A percentile compares a stretch with the other conserved stretches of the same genome.
Evolutionary conservation across 1,139 yeast genomes (phyloP).

Genomic region (Yamadazyma triangularis): DNA sequence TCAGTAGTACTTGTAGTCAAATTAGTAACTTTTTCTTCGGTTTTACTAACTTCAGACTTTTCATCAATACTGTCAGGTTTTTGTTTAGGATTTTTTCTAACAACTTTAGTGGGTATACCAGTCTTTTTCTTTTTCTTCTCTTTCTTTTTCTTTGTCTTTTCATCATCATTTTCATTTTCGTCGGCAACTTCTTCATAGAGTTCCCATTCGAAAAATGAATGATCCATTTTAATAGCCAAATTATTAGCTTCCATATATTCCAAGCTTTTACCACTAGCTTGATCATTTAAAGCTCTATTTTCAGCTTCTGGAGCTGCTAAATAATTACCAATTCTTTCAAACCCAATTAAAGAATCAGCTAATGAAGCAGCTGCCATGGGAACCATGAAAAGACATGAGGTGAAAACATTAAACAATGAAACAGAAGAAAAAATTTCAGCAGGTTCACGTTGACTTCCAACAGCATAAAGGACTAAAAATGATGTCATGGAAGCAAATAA

Average conservation of each 20-base stretch:
- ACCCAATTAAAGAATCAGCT: constrained; percentile 66
- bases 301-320: constrained; percentile 34
- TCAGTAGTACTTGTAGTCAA: constrained; percentile 1
- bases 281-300: constrained; percentile 18
- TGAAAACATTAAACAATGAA: constrained; percentile 53
- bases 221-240: constrained; percentile 15
- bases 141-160: constrained; percentile 10
- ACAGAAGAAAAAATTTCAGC: constrained; percentile 77
- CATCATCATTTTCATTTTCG: no score
- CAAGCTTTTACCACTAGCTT: constrained; percentile 6
- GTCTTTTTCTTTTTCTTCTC: constrained; percentile 11
- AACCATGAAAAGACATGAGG: constrained; percentile 49
- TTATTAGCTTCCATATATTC: constrained; percentile 14
- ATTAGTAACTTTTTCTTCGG: constrained; percentile 1
- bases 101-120: no score
- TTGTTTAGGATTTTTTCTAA: no score
- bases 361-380: constrained; percentile 69
- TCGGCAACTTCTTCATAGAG: constrained; percentile 31
- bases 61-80: no score
- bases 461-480: constrained; percentile 62
- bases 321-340: constrained; percentile 53
- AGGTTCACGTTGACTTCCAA: constrained; percentile 50
- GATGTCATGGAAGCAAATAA: constrained; percentile 67
- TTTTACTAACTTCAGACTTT: no score
- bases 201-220: constrained; percentile 38